A percentile compares a stretch with the other conserved stretches of the same genome.
Conservation (phyloP, 2,329 filamentous ascomycete genomes). For the Fusarium camptoceras region DNA sequence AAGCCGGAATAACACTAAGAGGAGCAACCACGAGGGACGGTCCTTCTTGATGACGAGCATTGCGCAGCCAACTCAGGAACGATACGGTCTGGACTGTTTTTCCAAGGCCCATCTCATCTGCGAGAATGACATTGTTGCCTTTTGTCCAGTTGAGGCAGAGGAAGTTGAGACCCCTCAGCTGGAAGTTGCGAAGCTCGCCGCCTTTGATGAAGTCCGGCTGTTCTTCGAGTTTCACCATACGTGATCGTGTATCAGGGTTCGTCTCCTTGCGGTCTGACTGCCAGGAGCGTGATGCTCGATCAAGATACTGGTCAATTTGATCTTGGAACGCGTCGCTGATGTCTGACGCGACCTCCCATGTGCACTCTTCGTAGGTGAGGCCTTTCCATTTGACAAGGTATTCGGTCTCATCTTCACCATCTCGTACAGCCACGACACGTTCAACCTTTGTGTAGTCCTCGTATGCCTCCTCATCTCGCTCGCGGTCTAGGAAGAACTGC, state of each 20-base stretch:
- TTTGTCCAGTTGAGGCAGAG: slow-evolving; percentile 95
- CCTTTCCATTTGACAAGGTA: slow-evolving; percentile 99
- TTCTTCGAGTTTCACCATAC: slow-evolving; percentile 78
- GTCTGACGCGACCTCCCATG: slow-evolving; percentile 85
- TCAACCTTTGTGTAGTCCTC: slow-evolving; percentile 94
- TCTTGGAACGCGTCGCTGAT: slow-evolving; percentile 84
- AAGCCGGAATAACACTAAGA: slow-evolving; percentile 95
- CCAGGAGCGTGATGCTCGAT: slow-evolving; percentile 84
- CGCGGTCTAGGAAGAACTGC: slow-evolving; percentile 94
- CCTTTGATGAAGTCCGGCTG: slow-evolving; percentile 88
- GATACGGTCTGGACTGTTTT: slow-evolving; percentile 98
- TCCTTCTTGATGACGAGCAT: slow-evolving; percentile 88
- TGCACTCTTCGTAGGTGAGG: slow-evolving; percentile 91
- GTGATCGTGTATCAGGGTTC: slow-evolving; percentile 78
- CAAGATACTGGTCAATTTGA: slow-evolving; percentile 91
- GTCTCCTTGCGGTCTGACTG: slow-evolving; percentile 82
- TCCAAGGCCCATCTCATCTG: slow-evolving; percentile 97
- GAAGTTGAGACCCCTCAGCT: slow-evolving; percentile 94
- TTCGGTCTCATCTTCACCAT: slow-evolving; percentile 83
- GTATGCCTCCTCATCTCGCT: slow-evolving; percentile 87
- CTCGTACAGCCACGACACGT: slow-evolving; percentile 85
- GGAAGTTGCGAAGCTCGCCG: slow-evolving; percentile 90
- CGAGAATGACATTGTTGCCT: slow-evolving; percentile 94
- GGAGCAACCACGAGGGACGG: slow-evolving; percentile 98
- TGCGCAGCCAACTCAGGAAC: slow-evolving; percentile 96